Evolutionary conservation across 192 early-diverging fungal species (phyloP), one percentile per base, ranked within the genome.

Genomic region (Coemansia aciculifera): DNA sequence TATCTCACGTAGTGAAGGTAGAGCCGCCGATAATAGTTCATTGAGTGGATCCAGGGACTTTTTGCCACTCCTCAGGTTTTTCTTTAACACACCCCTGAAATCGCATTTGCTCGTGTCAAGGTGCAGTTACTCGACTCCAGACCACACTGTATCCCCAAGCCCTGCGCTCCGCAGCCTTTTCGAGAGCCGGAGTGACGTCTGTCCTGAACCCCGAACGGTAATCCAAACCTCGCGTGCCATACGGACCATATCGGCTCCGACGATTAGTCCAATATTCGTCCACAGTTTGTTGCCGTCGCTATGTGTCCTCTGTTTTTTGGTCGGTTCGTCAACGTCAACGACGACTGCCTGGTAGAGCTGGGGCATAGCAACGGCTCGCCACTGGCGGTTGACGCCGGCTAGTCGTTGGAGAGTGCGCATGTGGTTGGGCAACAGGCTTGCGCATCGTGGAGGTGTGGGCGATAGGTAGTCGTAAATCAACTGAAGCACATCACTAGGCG

Each of bases 1-100:
- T 5, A 75, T 65, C 11, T 68, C 39, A 1, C 32, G 43, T 44
- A 75, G 38, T 3, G 63, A 10, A 0, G 73, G 73, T 37, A 75
- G 39, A 36, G 59, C 62, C 7, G 21, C 2, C 1, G 46, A 39
- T 7, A 75, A 56, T 3, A n/a, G 5, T 23, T 15, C 11, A 37
- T 69, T 75, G n/a, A 69, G 21, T 59, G 15, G 1, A 5, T 27
- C 32, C 2, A 23, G 9, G 8, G 36, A 27, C 12, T 42, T 17
- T 1, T 17, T 39, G 37, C 31, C 37, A 63, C 36, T 52, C 7
- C 17, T 46, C n/a, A n/a, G 3, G 43, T 46, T 15, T 46, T 46
- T 46, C 43, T 46, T 46, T 6, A 6, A 3, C 43, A 46, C 4
- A 3, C 43, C 43, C n/a, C 19, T 32, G 12, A 37, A 3, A 38